These are phyloP conservation scores for Lodderomyces oxycetoniae DNA, from an alignment of 1,139 yeast species.

Conservation along the genomic window DNA sequence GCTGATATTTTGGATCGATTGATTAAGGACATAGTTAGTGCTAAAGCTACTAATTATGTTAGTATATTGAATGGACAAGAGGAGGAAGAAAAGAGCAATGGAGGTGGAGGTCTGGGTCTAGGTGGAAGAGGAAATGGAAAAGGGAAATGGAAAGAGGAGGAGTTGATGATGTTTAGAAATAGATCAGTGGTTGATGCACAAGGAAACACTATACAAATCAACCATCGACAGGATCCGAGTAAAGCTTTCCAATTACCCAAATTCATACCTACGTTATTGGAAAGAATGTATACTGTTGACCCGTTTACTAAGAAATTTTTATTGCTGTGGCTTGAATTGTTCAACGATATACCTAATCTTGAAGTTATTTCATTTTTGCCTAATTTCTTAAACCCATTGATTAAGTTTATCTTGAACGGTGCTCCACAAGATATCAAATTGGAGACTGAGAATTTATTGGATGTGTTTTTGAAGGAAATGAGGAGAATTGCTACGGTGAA, in stretches of 20 bases:
- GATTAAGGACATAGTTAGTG: conserved; percentile 92
- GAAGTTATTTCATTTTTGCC: conserved; percentile 86
- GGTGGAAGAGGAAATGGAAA: not conserved
- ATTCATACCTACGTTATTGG: conserved; percentile 85
- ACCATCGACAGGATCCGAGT: conserved; percentile 57
- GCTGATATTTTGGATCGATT: conserved; percentile 90
- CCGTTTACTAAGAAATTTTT: conserved; percentile 90
- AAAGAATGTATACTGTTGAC: conserved; percentile 85
- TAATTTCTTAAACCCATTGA: conserved; percentile 79
- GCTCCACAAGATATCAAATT: conserved; percentile 84
- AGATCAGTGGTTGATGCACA: conserved; percentile 30
- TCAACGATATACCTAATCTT: conserved; percentile 89
- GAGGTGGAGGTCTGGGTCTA: not conserved
- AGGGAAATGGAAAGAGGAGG: not conserved
- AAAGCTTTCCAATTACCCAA: conserved; percentile 82
- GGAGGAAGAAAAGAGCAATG: conserved; percentile 1
- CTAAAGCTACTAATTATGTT: conserved; percentile 86
- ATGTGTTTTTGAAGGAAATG: conserved; percentile 74
- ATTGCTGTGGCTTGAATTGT: conserved; percentile 86
- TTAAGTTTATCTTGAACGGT: conserved; percentile 70
- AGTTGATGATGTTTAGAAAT: not conserved
- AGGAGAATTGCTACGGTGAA: conserved; percentile 69
- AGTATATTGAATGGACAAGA: conserved; percentile 63
- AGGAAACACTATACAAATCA: conserved; percentile 56
- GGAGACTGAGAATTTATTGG: conserved; percentile 75